phyloP scores from a whole-genome alignment of 106 monocot species.

The Phalaenopsis equestris region DNA sequence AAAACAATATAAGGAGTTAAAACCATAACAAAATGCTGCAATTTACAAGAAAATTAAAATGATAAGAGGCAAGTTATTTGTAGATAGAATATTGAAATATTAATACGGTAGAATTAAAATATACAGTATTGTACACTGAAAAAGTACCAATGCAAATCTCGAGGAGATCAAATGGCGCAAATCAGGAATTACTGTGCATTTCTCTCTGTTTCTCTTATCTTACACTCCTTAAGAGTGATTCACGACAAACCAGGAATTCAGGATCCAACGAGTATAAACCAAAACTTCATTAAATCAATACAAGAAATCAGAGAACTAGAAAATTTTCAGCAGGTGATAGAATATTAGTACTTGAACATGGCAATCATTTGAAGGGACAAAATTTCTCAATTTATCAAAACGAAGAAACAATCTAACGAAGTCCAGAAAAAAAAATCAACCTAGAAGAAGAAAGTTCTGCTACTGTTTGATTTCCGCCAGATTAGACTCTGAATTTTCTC shows the following conservation, averaged over 20 bases:
- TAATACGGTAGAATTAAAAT: background rate
- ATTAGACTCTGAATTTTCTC: no score
- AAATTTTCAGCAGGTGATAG: background rate
- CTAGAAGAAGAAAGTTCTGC: background rate
- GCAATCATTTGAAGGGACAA: background rate
- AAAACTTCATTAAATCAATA: background rate
- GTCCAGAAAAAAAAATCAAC: background rate
- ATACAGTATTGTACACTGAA: no score
- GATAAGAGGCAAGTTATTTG: background rate
- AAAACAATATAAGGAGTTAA: no score
- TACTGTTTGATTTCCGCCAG: background rate
- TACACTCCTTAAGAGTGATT: no score
- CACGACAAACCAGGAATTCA: no score
- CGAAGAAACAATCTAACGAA: background rate
- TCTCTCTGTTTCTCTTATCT: no score
- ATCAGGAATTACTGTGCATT: no score
- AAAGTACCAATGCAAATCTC: no score
- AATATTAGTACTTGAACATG: background rate
- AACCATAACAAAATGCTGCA: no score
- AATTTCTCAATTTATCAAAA: background rate
- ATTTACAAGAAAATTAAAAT: background rate
- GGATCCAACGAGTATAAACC: background rate
- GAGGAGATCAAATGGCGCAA: no score
- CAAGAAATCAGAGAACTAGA: background rate
- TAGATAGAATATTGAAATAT: background rate